Conservation (phyloP, 805 yeast species). For the Wickerhamiella sorbophila region DNA sequence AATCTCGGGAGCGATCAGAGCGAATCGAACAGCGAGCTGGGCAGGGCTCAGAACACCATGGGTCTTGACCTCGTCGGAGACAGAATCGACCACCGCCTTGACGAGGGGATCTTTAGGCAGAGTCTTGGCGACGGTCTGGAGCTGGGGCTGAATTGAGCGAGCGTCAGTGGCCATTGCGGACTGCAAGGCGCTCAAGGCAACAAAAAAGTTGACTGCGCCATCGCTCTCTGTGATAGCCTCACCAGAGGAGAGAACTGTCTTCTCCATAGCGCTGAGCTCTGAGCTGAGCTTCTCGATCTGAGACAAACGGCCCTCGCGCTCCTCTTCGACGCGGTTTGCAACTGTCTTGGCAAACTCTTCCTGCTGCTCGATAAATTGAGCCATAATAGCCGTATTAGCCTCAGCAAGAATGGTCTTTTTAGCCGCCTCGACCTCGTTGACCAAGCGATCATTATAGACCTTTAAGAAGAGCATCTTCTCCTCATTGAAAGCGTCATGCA, state of each 20-base stretch:
- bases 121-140: constrained; percentile 24
- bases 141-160: constrained; percentile 25
- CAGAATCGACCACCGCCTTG: constrained; percentile 32
- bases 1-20: constrained; percentile 66
- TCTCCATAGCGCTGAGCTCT: constrained; percentile 42
- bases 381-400: constrained; percentile 57
- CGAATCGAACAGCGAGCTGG: constrained; percentile 71
- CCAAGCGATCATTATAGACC: constrained; percentile 46
- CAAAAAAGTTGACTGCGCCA: constrained; percentile 30
- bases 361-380: constrained; percentile 55
- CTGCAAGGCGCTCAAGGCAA: constrained; percentile 32
- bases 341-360: constrained; percentile 49
- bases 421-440: constrained; percentile 52
- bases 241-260: constrained; percentile 27
- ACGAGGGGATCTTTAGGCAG: constrained; percentile 38
- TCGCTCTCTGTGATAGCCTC: constrained; percentile 28
- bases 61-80: constrained; percentile 33
- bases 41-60: constrained; percentile 59
- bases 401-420: constrained; percentile 50
- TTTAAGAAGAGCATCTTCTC: constrained; percentile 45
- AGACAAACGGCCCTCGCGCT: constrained; percentile 67
- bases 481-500: constrained; percentile 23
- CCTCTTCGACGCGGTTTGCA: constrained; percentile 45
- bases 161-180: constrained; percentile 29
- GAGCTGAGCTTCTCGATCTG: constrained; percentile 46